Percentiles rank a stretch among this genome's conserved stretches.
These are phyloP conservation scores for Erodium texanum DNA, from an alignment of 441 rosid species.

Conservation along the genomic window DNA sequence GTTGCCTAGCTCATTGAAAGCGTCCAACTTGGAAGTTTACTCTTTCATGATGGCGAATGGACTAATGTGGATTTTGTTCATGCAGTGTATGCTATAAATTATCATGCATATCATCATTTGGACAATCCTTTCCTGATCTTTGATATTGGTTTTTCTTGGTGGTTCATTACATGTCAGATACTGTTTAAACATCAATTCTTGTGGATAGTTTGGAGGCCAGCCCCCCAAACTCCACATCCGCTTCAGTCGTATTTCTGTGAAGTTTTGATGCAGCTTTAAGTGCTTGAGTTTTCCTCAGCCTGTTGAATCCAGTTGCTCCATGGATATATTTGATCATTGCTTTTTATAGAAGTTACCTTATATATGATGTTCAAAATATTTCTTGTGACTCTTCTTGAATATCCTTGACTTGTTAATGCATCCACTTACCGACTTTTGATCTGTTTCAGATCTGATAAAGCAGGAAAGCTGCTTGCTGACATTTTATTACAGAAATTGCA, in stretches of 20 bases:
- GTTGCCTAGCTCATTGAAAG: not conserved
- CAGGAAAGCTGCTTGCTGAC: slow-evolving; percentile 80
- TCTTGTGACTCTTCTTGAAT: not conserved
- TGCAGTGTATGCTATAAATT: not conserved
- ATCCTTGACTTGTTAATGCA: not conserved
- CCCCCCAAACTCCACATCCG: too few relatives aligned
- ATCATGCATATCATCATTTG: not conserved
- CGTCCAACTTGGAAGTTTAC: too few relatives aligned
- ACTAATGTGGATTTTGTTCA: not conserved
- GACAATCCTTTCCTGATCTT: not conserved
- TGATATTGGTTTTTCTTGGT: not conserved
- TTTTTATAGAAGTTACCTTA: too few relatives aligned
- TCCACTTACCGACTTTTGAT: not conserved
- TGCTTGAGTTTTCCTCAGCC: too few relatives aligned
- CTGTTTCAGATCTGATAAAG: slow-evolving; percentile 61
- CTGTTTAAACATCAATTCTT: not conserved
- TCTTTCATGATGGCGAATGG: too few relatives aligned
- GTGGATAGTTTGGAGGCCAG: too few relatives aligned
- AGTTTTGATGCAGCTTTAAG: not conserved
- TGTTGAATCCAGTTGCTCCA: too few relatives aligned
- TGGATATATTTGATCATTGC: too few relatives aligned
- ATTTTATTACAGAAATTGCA: slow-evolving; percentile 72
- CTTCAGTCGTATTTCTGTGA: not conserved
- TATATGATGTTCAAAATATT: not conserved
- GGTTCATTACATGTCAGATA: not conserved